Conservation (phyloP, 1,284 basidiomycete species). For the Rhizoctonia solani region DNA sequence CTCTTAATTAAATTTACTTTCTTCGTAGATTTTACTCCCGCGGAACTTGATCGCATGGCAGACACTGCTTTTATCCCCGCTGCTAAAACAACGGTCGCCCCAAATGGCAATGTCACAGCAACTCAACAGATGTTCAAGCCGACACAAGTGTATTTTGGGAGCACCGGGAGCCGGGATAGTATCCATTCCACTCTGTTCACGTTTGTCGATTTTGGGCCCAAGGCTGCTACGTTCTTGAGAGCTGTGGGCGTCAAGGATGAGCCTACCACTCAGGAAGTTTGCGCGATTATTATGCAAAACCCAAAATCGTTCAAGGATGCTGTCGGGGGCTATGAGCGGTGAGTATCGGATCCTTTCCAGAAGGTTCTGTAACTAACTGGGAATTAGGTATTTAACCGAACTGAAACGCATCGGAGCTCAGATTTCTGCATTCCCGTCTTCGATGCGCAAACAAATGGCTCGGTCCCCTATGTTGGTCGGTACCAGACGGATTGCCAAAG, state of each 20-base stretch:
- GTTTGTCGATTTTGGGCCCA: slow-evolving; percentile 86
- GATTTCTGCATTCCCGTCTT: slow-evolving; percentile 59
- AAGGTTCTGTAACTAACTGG: background rate
- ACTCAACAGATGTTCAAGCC: slow-evolving; percentile 59
- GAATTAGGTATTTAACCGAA: slow-evolving; percentile 74
- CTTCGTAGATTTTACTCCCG: slow-evolving; percentile 42
- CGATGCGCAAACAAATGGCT: slow-evolving; percentile 68
- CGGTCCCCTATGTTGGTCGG: slow-evolving; percentile 73
- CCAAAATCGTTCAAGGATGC: slow-evolving; percentile 72
- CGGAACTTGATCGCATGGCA: slow-evolving; percentile 45
- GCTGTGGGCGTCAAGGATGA: slow-evolving; percentile 88
- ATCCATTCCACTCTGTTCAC: slow-evolving; percentile 80
- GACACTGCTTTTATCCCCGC: slow-evolving; percentile 50
- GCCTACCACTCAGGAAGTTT: slow-evolving; percentile 80
- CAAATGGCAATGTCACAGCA: slow-evolving; percentile 37
- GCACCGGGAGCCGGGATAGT: slow-evolving; percentile 40
- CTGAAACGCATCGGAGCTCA: slow-evolving; percentile 86
- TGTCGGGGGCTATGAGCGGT: slow-evolving; percentile 67
- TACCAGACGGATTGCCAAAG: slow-evolving; percentile 11
- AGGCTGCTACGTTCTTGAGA: slow-evolving; percentile 82
- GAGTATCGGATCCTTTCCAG: slow-evolving; percentile 40
- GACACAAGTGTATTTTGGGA: slow-evolving; percentile 67
- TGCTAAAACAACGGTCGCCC: slow-evolving; percentile 15
- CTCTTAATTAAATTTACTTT: slow-evolving; percentile 37
- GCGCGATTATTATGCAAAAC: slow-evolving; percentile 57